Conservation (phyloP, 164 flowering plant species). For the Liquidambar formosana region DNA sequence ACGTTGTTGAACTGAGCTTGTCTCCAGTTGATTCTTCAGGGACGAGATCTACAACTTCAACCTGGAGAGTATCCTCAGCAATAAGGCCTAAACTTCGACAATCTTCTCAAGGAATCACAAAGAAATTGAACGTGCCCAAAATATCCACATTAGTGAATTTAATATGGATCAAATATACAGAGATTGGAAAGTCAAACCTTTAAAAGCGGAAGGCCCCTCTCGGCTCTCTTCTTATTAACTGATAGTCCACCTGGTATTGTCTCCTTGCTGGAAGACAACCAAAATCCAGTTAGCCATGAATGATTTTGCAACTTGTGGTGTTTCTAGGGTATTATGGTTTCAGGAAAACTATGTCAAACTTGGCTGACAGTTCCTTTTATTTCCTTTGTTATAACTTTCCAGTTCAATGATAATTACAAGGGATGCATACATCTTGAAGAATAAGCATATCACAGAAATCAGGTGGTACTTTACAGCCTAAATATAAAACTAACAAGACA, state of each 20-base stretch:
- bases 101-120: background rate
- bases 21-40: conserved; percentile 56
- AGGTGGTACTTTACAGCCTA: background rate
- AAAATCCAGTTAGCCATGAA: conserved; percentile 4
- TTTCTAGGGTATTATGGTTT: no score
- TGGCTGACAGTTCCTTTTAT: no score
- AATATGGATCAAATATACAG: background rate
- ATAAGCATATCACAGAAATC: background rate
- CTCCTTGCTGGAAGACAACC: conserved; percentile 68
- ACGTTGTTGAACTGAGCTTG: conserved; percentile 71
- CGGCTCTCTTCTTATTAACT: conserved; percentile 83
- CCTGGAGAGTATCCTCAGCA: conserved; percentile 34
- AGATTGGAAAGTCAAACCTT: conserved; percentile 49
- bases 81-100: background rate
- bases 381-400: no score
- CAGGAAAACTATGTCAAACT: no score
- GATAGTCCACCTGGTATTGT: conserved; percentile 78
- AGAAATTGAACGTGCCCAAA: background rate
- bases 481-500: background rate
- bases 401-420: background rate
- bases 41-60: conserved; percentile 86
- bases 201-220: conserved; percentile 66
- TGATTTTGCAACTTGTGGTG: background rate
- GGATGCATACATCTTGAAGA: background rate
- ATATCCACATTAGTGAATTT: background rate